phyloP scores from a whole-genome alignment of 2,329 filamentous ascomycete species.

The Seiridium cupressi region DNA sequence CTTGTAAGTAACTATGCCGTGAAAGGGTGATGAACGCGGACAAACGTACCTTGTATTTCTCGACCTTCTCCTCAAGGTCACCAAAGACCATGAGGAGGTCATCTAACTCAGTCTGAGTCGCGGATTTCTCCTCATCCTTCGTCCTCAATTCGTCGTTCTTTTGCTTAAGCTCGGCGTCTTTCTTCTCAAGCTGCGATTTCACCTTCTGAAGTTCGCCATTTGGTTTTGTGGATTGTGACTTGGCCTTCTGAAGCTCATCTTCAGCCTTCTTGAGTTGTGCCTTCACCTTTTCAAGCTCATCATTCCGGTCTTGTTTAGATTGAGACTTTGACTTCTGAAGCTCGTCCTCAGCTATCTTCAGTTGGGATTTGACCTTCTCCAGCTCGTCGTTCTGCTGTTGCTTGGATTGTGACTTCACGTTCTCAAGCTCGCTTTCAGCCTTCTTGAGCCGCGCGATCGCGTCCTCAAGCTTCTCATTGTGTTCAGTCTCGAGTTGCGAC shows the following conservation, averaged over 20 bases:
- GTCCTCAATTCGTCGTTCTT: constrained; percentile 25
- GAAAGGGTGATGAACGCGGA: not conserved
- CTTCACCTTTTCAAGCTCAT: not conserved
- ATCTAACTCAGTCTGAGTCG: constrained; percentile 71
- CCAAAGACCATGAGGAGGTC: constrained; percentile 80
- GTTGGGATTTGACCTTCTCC: constrained; percentile 24
- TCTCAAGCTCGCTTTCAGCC: constrained; percentile 14
- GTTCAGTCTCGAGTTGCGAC: constrained; percentile 28
- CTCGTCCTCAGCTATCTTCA: constrained; percentile 6
- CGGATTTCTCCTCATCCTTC: constrained; percentile 61
- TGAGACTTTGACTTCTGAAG: constrained; percentile 16
- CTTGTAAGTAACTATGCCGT: constrained; percentile 11
- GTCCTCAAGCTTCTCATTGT: constrained; percentile 29
- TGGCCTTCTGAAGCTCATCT: not conserved
- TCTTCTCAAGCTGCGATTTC: constrained; percentile 47
- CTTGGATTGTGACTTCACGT: constrained; percentile 33
- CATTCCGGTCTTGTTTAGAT: not conserved
- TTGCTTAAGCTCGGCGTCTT: constrained; percentile 32
- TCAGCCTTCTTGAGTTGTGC: not conserved
- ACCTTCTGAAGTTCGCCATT: constrained; percentile 47
- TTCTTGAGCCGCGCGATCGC: constrained; percentile 20
- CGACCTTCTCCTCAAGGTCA: constrained; percentile 75
- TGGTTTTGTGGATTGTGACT: constrained; percentile 26
- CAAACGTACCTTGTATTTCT: constrained; percentile 67
- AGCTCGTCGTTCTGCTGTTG: constrained; percentile 45